Evolutionary conservation across 2,329 filamentous ascomycete species (phyloP).

Genomic region (Cladosporium sp.): DNA sequence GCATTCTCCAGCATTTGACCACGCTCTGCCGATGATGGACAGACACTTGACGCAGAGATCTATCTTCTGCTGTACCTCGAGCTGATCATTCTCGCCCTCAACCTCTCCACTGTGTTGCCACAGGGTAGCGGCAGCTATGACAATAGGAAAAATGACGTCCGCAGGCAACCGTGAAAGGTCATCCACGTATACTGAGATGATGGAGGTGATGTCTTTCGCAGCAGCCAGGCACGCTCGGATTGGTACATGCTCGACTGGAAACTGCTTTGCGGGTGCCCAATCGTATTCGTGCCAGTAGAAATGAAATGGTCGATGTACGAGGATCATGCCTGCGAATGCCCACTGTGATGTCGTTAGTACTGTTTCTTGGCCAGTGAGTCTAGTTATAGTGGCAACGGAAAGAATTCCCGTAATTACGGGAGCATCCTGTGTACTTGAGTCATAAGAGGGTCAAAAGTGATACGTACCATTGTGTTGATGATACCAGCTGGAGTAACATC

Average conservation of each 20-base stretch:
- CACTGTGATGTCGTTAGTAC: not conserved
- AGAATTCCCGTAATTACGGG: no score
- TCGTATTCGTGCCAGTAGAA: constrained; percentile 5
- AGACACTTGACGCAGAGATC: constrained; percentile 9
- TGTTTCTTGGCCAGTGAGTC: no score
- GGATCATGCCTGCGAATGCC: not conserved
- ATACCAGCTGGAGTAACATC: constrained; percentile 5
- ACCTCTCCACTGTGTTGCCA: constrained; percentile 4
- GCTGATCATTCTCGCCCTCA: not conserved
- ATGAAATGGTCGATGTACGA: constrained; percentile 6
- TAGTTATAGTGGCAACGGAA: no score
- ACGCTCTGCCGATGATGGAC: constrained; percentile 4
- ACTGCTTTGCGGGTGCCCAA: constrained; percentile 3
- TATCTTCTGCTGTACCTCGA: constrained; percentile 1
- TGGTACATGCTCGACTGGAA: not conserved
- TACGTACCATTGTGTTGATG: constrained; percentile 3
- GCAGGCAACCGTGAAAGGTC: constrained; percentile 7
- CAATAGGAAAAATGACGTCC: constrained; percentile 9
- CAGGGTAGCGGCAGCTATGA: constrained; percentile 4
- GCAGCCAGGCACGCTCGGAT: not conserved
- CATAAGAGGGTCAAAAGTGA: no score
- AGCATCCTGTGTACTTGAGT: no score
- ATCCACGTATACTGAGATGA: constrained; percentile 1
- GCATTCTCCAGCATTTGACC: constrained; percentile 4
- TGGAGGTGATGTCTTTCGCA: not conserved